Base-by-base conservation (phyloP, 2,329 filamentous ascomycete species). In the Colletotrichum endophyticum region DNA sequence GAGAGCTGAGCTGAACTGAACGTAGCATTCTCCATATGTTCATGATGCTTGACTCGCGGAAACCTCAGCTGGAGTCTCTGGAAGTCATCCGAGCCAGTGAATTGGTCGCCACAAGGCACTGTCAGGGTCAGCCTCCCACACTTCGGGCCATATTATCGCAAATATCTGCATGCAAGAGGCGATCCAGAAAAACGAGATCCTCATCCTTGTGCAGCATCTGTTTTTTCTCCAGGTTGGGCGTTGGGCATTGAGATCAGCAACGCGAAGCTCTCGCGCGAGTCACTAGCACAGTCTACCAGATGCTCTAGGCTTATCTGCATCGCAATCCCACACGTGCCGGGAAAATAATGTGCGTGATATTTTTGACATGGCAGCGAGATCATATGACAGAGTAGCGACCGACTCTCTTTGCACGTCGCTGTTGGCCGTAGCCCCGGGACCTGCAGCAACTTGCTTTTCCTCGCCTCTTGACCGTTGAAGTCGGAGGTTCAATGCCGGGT, bases 161-260 rank as follows among this genome's bases (percentile, higher is more conserved):
- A n/a, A 53, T 66, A 22, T 7, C 19, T 53, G 22, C 19, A 64
- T 28, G 32, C 57, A 8, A 19, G 8, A 28, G 32, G 19, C 27
- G 36, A 30, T 28, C 32, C 30, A 56, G 27, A 28, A 59, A 27
- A 67, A 19, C 11, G 44, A 53, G 32, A 44, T 30, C n/a, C 22
- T 15, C 28, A 25, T 53, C 27, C 56, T 22, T 53, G 44, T 25
- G 27, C 36, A 70, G 22, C 57, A 30, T 68, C 30, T n/a, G 16
- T 62, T 3, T 28, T 9, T 72, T 66, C 34, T 72, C 39, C 32
- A 62, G 56, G n/a, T 67, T 44, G 56, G 73, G 68, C 56, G 62
- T 75, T 63, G 69, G 73, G 69, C 72, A 72, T 44, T 32, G 72
- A 72, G 72, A 71, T 74, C 67, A 66, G 67, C 67, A 66, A 44